Evolutionary conservation across 331 rosid species (phyloP).

Genomic region (Acacia pycnantha): DNA sequence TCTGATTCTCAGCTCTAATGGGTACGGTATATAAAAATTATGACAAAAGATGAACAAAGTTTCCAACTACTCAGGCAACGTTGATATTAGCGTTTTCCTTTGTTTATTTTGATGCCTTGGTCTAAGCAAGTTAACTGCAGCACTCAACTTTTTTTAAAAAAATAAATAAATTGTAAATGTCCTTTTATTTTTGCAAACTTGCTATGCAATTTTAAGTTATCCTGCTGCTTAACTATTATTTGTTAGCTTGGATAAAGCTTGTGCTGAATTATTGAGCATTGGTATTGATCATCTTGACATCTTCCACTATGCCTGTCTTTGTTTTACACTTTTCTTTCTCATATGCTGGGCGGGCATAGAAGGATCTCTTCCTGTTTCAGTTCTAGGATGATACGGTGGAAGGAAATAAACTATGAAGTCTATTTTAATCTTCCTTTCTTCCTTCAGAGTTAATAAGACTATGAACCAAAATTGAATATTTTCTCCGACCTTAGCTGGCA

Average conservation of each 20-base stretch:
- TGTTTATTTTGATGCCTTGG: neutral
- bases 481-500: neutral
- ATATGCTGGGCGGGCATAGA: neutral
- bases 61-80: neutral
- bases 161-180: neutral
- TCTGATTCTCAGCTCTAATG: too few species aligned
- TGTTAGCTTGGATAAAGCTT: neutral
- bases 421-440: conserved; percentile 11
- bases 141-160: neutral
- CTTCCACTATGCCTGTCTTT: neutral
- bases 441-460: conserved; percentile 8
- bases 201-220: neutral
- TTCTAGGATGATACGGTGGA: neutral
- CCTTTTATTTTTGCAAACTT: neutral
- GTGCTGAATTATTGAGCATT: neutral
- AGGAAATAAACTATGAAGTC: neutral
- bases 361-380: neutral
- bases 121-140: neutral
- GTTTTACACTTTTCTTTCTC: neutral
- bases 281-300: neutral
- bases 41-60: neutral
- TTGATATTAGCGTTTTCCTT: neutral
- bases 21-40: neutral
- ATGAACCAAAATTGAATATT: neutral
- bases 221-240: neutral